Evolutionary conservation across 2,329 filamentous ascomycete species (phyloP).

Genomic region (Thelonectria discophora): DNA sequence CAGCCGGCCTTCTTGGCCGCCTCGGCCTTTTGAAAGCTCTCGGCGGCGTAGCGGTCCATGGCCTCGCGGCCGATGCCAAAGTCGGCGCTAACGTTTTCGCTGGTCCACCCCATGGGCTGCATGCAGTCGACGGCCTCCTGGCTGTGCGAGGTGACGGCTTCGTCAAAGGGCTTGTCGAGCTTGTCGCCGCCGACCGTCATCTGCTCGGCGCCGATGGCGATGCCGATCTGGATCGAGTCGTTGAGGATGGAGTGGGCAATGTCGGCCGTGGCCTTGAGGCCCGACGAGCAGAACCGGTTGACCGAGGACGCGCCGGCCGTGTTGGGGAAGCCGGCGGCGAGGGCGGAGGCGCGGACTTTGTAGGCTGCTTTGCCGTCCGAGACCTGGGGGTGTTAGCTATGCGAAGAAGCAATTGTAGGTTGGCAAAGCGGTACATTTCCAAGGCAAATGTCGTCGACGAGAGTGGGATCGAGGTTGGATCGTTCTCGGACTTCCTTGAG

Average conservation of each 20-base stretch:
- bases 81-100: conserved; percentile 92
- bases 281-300: conserved; percentile 98
- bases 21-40: conserved; percentile 89
- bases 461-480: conserved; percentile 78
- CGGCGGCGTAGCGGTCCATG: conserved; percentile 87
- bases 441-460: conserved; percentile 89
- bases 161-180: conserved; percentile 77
- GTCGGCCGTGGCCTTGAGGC: conserved; percentile 93
- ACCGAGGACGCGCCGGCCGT: conserved; percentile 82
- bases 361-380: conserved; percentile 87
- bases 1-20: conserved; percentile 87
- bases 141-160: conserved; percentile 73
- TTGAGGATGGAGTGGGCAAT: conserved; percentile 86
- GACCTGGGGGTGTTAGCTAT: conserved; percentile 61
- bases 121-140: conserved; percentile 87
- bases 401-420: background rate
- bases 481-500: conserved; percentile 78
- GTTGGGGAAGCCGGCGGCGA: conserved; percentile 93
- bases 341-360: conserved; percentile 86
- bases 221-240: conserved; percentile 85
- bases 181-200: conserved; percentile 82
- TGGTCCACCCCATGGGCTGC: conserved; percentile 98
- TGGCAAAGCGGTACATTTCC: conserved; percentile 77
- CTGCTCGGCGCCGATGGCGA: conserved; percentile 87
- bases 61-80: conserved; percentile 82